Percentiles rank a stretch among this genome's conserved stretches.
These are phyloP conservation scores for Liriodendron chinense DNA, from an alignment of 164 flowering plant species.

Conservation along the genomic window DNA sequence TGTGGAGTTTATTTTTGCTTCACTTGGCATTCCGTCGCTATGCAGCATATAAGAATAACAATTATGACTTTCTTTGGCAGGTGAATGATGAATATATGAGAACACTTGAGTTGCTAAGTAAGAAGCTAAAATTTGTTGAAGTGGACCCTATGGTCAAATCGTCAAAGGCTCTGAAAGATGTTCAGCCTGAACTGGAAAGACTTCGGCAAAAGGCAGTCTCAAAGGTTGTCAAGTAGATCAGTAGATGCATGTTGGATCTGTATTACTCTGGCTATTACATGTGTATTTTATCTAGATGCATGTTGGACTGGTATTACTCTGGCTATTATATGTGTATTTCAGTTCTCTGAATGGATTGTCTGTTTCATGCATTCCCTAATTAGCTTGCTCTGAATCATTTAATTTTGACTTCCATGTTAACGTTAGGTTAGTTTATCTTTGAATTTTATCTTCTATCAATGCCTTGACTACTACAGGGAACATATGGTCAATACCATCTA, in stretches of 20 bases:
- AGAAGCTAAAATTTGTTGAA: slow-evolving; percentile 84
- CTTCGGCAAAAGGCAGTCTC: slow-evolving; percentile 94
- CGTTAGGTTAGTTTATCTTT: no score
- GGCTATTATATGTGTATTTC: not conserved
- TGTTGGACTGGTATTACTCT: no score
- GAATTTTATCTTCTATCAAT: no score
- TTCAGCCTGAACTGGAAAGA: slow-evolving; percentile 93
- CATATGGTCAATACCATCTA: not conserved
- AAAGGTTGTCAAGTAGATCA: slow-evolving; percentile 49
- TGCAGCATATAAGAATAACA: not conserved
- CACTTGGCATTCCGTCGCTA: not conserved
- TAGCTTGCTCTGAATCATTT: not conserved
- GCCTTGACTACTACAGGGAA: not conserved
- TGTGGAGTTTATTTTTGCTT: not conserved
- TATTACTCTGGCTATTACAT: slow-evolving; percentile 1
- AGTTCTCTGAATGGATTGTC: not conserved
- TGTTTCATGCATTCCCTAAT: not conserved
- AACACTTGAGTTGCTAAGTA: slow-evolving; percentile 82
- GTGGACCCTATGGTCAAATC: slow-evolving; percentile 75
- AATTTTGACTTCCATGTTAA: no score
- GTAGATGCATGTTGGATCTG: slow-evolving; percentile 7
- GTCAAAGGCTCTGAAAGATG: slow-evolving; percentile 91
- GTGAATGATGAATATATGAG: slow-evolving; percentile 94
- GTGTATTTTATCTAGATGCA: not conserved
- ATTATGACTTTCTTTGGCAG: slow-evolving; percentile 35